Conservation (phyloP, 208 protist species). For the Leptomonas pyrrhocoris region DNA sequence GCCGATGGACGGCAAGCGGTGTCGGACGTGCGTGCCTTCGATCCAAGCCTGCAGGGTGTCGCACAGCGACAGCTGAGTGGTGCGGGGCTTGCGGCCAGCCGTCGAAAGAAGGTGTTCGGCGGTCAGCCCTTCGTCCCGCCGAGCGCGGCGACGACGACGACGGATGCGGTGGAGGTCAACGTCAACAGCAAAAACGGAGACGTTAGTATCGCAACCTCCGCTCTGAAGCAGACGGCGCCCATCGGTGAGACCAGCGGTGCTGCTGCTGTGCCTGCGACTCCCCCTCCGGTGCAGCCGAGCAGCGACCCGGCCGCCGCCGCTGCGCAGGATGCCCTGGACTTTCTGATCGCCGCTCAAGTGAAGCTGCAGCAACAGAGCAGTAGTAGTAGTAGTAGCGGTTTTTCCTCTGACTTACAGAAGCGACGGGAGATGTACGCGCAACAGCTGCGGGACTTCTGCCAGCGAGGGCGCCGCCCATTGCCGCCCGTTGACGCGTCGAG, state of each 20-base stretch:
- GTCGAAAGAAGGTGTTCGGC: slow-evolving; percentile 19
- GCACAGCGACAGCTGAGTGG: slow-evolving; percentile 15
- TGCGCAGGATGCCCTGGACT: slow-evolving; percentile 13
- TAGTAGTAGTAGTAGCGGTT: too few species aligned
- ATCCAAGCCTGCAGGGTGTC: slow-evolving; percentile 28
- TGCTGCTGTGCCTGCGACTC: too few species aligned
- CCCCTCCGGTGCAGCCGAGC: background rate
- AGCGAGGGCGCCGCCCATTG: slow-evolving; percentile 12
- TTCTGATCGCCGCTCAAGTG: slow-evolving; percentile 11
- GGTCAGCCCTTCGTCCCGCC: slow-evolving; percentile 9
- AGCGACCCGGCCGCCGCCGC: background rate
- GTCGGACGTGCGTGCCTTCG: slow-evolving; percentile 35
- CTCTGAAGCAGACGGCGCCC: too few species aligned
- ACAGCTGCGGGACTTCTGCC: slow-evolving; percentile 32
- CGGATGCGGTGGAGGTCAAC: too few species aligned
- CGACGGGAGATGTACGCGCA: slow-evolving; percentile 34
- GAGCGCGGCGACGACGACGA: too few species aligned
- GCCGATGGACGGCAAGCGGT: slow-evolving; percentile 12
- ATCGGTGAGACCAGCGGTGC: too few species aligned
- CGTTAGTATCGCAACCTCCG: too few species aligned
- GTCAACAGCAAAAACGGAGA: background rate
- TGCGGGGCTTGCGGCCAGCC: background rate
- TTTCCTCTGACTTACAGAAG: slow-evolving; percentile 6
- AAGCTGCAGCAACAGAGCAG: slow-evolving; percentile 14
- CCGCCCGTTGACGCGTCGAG: background rate